Conservation (phyloP, 2,329 filamentous ascomycete genomes). For the Ceratocystis cubensis region DNA sequence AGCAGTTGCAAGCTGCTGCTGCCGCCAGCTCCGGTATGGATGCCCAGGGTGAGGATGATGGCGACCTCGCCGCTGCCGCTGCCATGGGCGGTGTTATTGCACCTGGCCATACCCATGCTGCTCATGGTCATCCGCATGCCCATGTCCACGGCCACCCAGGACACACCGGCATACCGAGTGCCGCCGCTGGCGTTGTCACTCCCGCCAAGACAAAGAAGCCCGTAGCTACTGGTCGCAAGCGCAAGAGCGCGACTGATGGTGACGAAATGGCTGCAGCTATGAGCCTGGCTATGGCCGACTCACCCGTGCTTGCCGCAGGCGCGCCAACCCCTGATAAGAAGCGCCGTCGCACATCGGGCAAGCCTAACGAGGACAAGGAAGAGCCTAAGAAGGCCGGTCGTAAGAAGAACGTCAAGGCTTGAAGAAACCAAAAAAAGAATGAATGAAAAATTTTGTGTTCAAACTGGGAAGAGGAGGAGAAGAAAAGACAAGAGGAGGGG, state of each 20-base stretch:
- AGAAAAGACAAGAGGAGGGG: background rate
- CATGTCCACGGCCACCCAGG: background rate
- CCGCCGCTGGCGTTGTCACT: slow-evolving; percentile 22
- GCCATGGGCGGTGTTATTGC: slow-evolving; percentile 1
- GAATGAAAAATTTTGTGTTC: background rate
- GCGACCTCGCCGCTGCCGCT: slow-evolving; percentile 25
- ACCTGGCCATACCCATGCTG: background rate
- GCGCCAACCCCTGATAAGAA: slow-evolving; percentile 47
- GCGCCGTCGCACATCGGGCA: slow-evolving; percentile 45
- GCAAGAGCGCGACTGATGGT: slow-evolving; percentile 35
- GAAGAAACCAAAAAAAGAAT: background rate
- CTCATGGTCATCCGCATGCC: slow-evolving; percentile 21
- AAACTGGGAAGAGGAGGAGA: background rate
- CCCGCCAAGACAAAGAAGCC: slow-evolving; percentile 46
- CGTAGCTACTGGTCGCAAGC: slow-evolving; percentile 37
- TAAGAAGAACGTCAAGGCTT: slow-evolving; percentile 41
- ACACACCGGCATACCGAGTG: background rate
- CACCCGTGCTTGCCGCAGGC: slow-evolving; percentile 28
- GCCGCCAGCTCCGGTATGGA: slow-evolving; percentile 29
- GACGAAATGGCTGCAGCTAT: slow-evolving; percentile 27
- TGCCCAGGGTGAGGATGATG: slow-evolving; percentile 34
- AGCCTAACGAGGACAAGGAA: slow-evolving; percentile 42
- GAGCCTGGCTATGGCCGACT: slow-evolving; percentile 32
- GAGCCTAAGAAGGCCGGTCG: slow-evolving; percentile 48
- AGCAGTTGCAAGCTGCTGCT: slow-evolving; percentile 40